These are phyloP conservation scores for Trichomonascaceae sp. DNA, from an alignment of 1,139 yeast genomes.

Conservation along the genomic window DNA sequence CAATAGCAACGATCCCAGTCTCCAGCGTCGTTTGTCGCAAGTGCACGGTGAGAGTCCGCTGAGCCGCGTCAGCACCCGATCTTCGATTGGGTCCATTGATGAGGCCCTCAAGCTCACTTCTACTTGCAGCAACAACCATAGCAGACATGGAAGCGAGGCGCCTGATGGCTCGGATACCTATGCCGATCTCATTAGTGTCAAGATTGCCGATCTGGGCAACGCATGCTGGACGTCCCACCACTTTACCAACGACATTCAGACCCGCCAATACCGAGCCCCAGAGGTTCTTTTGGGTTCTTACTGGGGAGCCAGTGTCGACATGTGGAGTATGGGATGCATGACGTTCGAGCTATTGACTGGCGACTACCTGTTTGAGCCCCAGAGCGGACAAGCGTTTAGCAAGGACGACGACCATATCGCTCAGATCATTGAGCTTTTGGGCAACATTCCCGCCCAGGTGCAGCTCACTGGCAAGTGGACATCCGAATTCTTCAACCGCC, in stretches of 20 bases:
- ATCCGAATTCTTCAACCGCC: constrained; percentile 40
- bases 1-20: neutral
- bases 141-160: neutral
- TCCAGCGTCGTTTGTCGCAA: no score
- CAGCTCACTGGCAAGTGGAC: constrained; percentile 42
- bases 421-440: constrained; percentile 64
- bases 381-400: constrained; percentile 43
- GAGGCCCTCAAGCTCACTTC: no score
- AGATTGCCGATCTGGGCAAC: constrained; percentile 77
- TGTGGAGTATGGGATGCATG: constrained; percentile 78
- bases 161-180: constrained; percentile 2
- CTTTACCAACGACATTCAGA: constrained; percentile 74
- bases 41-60: neutral
- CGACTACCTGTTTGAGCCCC: constrained; percentile 76
- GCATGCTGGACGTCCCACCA: constrained; percentile 67
- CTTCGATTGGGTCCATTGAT: no score
- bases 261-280: constrained; percentile 76
- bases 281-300: constrained; percentile 54
- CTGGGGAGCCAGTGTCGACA: constrained; percentile 79
- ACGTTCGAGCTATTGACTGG: constrained; percentile 74
- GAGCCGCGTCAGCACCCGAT: neutral
- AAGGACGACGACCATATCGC: constrained; percentile 84
- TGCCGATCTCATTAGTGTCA: constrained; percentile 32
- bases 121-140: no score
- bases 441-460: constrained; percentile 42